These are phyloP conservation scores for Hirsutella thompsonii DNA, from an alignment of 2,329 filamentous ascomycete species.

Conservation along the genomic window DNA sequence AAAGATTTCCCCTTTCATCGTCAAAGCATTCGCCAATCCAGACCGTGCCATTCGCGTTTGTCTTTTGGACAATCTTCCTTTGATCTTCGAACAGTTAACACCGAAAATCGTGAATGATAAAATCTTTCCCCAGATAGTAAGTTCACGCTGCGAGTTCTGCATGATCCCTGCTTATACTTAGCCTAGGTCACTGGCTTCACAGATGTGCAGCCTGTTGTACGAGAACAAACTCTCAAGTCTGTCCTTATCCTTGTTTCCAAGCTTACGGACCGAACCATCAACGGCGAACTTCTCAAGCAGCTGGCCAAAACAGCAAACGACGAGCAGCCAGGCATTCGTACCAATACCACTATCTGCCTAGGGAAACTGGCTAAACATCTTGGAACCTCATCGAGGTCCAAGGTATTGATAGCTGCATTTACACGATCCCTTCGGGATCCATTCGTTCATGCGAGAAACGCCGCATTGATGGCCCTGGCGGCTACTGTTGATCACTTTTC, in stretches of 20 bases:
- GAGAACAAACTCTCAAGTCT: constrained; percentile 93
- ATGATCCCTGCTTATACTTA: constrained; percentile 11
- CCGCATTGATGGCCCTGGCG: constrained; percentile 70
- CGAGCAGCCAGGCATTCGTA: constrained; percentile 91
- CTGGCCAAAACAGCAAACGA: constrained; percentile 95
- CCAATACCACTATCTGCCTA: constrained; percentile 94
- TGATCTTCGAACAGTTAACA: constrained; percentile 82
- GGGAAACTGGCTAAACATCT: constrained; percentile 92
- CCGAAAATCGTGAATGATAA: constrained; percentile 90
- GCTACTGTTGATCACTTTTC: constrained; percentile 78
- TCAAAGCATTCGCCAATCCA: constrained; percentile 80
- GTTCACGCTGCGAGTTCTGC: neutral
- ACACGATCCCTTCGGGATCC: constrained; percentile 80
- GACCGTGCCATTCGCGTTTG: constrained; percentile 88
- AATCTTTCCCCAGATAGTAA: constrained; percentile 86
- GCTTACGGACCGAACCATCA: constrained; percentile 82
- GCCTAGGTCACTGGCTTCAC: constrained; percentile 80
- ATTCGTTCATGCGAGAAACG: constrained; percentile 88
- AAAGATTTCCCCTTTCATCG: constrained; percentile 71
- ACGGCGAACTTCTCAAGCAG: constrained; percentile 81
- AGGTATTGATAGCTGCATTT: constrained; percentile 89
- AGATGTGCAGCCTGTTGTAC: constrained; percentile 77
- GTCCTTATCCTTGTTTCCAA: constrained; percentile 80
- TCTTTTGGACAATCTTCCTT: constrained; percentile 72
- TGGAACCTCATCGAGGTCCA: constrained; percentile 63